phyloP scores from a whole-genome alignment of 441 rosid genomes.

The Melastoma candidum region DNA sequence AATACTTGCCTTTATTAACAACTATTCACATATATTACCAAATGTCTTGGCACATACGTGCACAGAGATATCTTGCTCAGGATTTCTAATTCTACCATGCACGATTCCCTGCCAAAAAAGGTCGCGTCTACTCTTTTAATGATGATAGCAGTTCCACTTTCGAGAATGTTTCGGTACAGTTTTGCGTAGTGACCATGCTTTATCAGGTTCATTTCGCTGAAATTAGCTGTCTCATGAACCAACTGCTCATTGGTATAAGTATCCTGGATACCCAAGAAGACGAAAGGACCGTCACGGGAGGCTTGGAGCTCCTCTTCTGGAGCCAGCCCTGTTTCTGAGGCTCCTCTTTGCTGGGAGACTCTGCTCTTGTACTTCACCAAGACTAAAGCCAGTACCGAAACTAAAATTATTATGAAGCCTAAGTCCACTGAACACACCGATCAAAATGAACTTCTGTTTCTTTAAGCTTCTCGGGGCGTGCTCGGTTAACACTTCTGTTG shows the following conservation, averaged over 20 bases:
- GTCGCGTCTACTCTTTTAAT: conserved; percentile 55
- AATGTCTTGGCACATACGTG: too few species aligned
- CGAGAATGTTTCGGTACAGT: conserved; percentile 57
- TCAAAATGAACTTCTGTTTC: conserved; percentile 38
- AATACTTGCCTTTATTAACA: too few species aligned
- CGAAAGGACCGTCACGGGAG: conserved; percentile 38
- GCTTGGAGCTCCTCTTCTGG: conserved; percentile 42
- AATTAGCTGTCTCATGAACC: conserved; percentile 55
- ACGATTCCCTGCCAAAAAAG: conserved; percentile 40
- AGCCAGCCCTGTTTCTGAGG: conserved; percentile 41
- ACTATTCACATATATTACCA: too few species aligned
- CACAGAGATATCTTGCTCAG: conserved; percentile 57
- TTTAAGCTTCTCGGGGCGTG: conserved; percentile 31
- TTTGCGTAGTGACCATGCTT: conserved; percentile 91
- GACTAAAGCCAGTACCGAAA: conserved; percentile 29
- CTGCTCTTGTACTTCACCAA: conserved; percentile 34
- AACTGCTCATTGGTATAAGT: conserved; percentile 62
- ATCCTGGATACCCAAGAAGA: conserved; percentile 55
- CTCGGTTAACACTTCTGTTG: conserved; percentile 25
- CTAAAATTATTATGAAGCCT: conserved; percentile 39
- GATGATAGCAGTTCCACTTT: conserved; percentile 42
- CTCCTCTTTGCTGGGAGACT: conserved; percentile 35
- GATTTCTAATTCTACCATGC: conserved; percentile 53
- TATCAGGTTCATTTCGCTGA: conserved; percentile 56
- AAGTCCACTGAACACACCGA: conserved; percentile 54